Conservation (phyloP, 169 alveolate genomes). For the Babesia gibsoni region DNA sequence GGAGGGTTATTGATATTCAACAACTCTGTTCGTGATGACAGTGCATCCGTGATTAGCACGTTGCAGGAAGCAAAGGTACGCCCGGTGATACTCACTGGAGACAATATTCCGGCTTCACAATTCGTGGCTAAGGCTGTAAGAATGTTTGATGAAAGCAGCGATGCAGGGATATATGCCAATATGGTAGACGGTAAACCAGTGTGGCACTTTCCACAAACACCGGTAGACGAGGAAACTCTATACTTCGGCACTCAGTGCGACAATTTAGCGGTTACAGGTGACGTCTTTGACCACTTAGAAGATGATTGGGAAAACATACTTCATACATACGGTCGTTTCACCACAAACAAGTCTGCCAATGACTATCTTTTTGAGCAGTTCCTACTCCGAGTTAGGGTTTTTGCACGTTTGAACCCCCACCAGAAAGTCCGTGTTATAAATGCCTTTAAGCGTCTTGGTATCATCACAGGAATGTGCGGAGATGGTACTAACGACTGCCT, state of each 20-base stretch:
- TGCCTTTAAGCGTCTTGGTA: slow-evolving; percentile 77
- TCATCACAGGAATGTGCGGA: slow-evolving; percentile 89
- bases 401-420: slow-evolving; percentile 62
- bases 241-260: slow-evolving; percentile 37
- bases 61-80: slow-evolving; percentile 71
- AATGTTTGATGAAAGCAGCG: slow-evolving; percentile 36
- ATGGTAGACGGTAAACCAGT: slow-evolving; percentile 28
- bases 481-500: slow-evolving; percentile 94
- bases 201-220: slow-evolving; percentile 53
- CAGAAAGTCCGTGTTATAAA: slow-evolving; percentile 81
- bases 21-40: slow-evolving; percentile 70
- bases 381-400: slow-evolving; percentile 44
- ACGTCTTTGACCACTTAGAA: slow-evolving; percentile 55
- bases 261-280: slow-evolving; percentile 58
- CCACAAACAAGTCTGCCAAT: slow-evolving; percentile 40
- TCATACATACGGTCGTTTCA: slow-evolving; percentile 22
- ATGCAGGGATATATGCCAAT: slow-evolving; percentile 40
- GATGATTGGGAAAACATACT: slow-evolving; percentile 57
- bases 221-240: slow-evolving; percentile 52
- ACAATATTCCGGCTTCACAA: slow-evolving; percentile 71
- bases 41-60: slow-evolving; percentile 58
- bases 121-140: slow-evolving; percentile 71
- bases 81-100: slow-evolving; percentile 77
- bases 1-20: slow-evolving; percentile 68
- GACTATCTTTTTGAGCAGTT: slow-evolving; percentile 55